Conservation (phyloP, 805 yeast genomes). For the Kuraishia molischiana region DNA sequence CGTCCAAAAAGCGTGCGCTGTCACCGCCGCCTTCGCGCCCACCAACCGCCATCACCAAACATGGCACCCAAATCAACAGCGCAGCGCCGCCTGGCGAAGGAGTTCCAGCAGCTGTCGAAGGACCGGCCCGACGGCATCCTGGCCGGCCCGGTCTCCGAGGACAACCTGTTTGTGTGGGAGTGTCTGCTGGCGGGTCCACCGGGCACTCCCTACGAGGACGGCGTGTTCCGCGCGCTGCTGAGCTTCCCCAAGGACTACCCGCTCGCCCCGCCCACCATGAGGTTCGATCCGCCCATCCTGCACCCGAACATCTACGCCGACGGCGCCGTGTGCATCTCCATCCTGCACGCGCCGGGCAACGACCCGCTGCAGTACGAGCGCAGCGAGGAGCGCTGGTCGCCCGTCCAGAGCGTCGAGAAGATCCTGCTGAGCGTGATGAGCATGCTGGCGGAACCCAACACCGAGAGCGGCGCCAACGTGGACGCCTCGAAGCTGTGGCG, state of each 20-base stretch:
- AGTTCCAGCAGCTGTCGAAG: conserved; percentile 72
- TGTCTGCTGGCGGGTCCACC: conserved; percentile 41
- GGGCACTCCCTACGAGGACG: conserved; percentile 41
- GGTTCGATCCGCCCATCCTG: conserved; percentile 68
- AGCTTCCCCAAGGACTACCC: conserved; percentile 43
- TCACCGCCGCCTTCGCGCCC: no score
- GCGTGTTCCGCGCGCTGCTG: conserved; percentile 41
- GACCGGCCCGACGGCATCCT: conserved; percentile 94
- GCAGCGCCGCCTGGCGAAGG: conserved; percentile 77
- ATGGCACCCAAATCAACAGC: conserved; percentile 36
- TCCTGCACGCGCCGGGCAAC: conserved; percentile 92
- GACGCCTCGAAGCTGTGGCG: conserved; percentile 85
- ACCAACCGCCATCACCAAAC: not conserved
- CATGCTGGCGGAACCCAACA: conserved; percentile 95
- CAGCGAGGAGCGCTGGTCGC: conserved; percentile 97
- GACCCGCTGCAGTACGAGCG: conserved; percentile 94
- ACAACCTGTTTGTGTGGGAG: conserved; percentile 42
- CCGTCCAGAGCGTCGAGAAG: conserved; percentile 96
- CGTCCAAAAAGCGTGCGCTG: no score
- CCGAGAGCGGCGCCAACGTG: conserved; percentile 89
- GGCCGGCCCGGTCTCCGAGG: conserved; percentile 70
- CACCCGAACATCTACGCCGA: conserved; percentile 94
- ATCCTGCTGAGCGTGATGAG: conserved; percentile 86
- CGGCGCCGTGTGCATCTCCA: conserved; percentile 94
- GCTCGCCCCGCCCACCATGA: conserved; percentile 43